Conservation (phyloP, 1,139 yeast genomes). For the Pichia sp. region DNA sequence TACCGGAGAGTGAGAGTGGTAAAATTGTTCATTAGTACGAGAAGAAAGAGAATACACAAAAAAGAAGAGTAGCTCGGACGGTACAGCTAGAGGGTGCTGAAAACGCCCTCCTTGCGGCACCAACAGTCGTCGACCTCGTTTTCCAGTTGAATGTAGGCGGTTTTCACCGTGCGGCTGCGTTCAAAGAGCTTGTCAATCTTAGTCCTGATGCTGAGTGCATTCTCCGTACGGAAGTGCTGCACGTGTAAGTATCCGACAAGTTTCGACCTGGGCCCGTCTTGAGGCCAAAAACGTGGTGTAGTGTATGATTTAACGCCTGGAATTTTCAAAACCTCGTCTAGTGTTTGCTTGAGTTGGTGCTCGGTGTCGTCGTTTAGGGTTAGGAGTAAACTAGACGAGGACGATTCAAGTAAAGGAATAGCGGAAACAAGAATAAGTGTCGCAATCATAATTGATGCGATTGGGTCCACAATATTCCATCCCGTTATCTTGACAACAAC, state of each 20-base stretch:
- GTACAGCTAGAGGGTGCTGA: conserved; percentile 18
- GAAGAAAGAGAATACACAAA: no score
- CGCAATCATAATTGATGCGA: conserved; percentile 86
- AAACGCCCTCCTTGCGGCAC: conserved; percentile 35
- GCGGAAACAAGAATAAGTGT: conserved; percentile 73
- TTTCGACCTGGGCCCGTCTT: conserved; percentile 29
- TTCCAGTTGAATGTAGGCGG: conserved; percentile 45
- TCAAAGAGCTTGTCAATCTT: conserved; percentile 33
- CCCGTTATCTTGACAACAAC: conserved; percentile 44
- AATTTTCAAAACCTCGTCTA: conserved; percentile 59
- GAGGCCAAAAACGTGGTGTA: conserved; percentile 89
- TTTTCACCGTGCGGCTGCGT: conserved; percentile 26
- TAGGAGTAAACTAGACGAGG: conserved; percentile 67
- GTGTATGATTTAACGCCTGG: conserved; percentile 82
- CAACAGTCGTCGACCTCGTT: conserved; percentile 53
- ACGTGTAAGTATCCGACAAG: conserved; percentile 47
- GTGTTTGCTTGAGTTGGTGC: conserved; percentile 49
- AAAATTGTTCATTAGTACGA: no score
- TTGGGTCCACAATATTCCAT: conserved; percentile 64
- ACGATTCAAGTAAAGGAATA: conserved; percentile 71
- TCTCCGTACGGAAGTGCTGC: conserved; percentile 48
- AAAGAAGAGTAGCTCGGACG: no score
- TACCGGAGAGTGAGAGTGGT: no score
- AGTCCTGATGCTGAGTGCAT: conserved; percentile 33
- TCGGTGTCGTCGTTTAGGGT: conserved; percentile 47